Evolutionary conservation across 352 stramenopile genomes (phyloP), one percentile per base, ranked within the genome.

Genomic region (Globisporangium uncinulatum): DNA sequence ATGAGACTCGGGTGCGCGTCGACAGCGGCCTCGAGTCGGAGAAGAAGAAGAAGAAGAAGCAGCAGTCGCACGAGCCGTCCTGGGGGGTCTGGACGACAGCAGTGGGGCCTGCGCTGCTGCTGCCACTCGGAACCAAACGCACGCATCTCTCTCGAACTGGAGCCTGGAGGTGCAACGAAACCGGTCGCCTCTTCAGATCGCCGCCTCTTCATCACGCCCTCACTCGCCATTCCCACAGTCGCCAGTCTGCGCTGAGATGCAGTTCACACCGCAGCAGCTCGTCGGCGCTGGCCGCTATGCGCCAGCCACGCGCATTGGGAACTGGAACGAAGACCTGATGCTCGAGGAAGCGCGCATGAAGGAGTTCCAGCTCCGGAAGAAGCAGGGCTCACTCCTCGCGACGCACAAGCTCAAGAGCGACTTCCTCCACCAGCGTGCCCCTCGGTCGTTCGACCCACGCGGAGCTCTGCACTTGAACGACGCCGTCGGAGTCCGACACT

Each of bases 261-360:
- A 94, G 63, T 94, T 96, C 66, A 96, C 86, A n/a, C 86, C 86
- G 41, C 86, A 96, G 66, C 86, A 96, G 61, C 83, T 94, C 52
- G 80, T 93, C 14, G 86, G 86, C 29, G 86, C 83, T 17, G 85
- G 84, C 2, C 79, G 85, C 20, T 94, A 94, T 67, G 81, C 76
- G 54, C 77, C 83, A 14, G 70, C 59, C 31, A 96, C 85, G 48
- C 86, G 83, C 48, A 92, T 94, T 52, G 86, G 86, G 51, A 96
- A 96, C 57, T 96, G 86, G 86, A 94, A 94, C 72, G 85, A 96
- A 63, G 86, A 96, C 55, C 60, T 92, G 56, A 90, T 93, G 84
- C 71, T 94, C 19, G 85, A 95, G 31, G 84, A 95, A 54, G 81
- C 85, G 46, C 78, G 82, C 48, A 80, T 92, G 79, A 79, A 91